phyloP scores from a whole-genome alignment of 1,139 yeast species.

The Nematodospora anomalae region DNA sequence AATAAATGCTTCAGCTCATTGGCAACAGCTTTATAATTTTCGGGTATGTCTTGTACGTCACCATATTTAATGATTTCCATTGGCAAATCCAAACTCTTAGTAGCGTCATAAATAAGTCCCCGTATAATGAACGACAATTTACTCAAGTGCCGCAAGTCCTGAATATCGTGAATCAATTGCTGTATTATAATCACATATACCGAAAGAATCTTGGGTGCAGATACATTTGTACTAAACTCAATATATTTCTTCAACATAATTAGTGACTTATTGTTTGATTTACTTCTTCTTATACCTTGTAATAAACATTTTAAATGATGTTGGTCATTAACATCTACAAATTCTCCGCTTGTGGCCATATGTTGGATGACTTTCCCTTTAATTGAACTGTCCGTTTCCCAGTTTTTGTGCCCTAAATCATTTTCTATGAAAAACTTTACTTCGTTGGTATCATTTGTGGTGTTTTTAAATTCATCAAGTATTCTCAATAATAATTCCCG shows the following conservation, averaged over 20 bases:
- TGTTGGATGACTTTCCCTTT: conserved; percentile 32
- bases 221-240: background rate
- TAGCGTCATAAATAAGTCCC: conserved; percentile 28
- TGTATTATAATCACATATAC: conserved; percentile 9
- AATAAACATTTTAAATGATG: conserved; percentile 18
- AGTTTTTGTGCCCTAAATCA: conserved; percentile 30
- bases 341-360: conserved; percentile 4
- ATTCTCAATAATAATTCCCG: conserved; percentile 29
- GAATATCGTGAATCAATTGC: conserved; percentile 10
- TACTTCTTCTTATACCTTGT: conserved; percentile 15
- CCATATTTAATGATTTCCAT: conserved; percentile 17
- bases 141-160: conserved; percentile 6
- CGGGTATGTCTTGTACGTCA: conserved; percentile 18
- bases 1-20: conserved; percentile 22
- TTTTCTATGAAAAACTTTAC: conserved; percentile 34
- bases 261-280: conserved; percentile 11
- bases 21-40: conserved; percentile 29
- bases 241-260: conserved; percentile 20
- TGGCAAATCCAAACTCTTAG: conserved; percentile 23
- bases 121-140: conserved; percentile 20
- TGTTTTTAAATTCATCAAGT: conserved; percentile 36
- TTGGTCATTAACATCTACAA: conserved; percentile 7
- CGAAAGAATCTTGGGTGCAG: conserved; percentile 5
- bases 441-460: conserved; percentile 28
- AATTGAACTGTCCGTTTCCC: conserved; percentile 34